Percentiles rank a stretch among this genome's conserved stretches.
These are phyloP conservation scores for Setaria viridis DNA, from an alignment of 202 grass and related monocot genomes.

Conservation along the genomic window DNA sequence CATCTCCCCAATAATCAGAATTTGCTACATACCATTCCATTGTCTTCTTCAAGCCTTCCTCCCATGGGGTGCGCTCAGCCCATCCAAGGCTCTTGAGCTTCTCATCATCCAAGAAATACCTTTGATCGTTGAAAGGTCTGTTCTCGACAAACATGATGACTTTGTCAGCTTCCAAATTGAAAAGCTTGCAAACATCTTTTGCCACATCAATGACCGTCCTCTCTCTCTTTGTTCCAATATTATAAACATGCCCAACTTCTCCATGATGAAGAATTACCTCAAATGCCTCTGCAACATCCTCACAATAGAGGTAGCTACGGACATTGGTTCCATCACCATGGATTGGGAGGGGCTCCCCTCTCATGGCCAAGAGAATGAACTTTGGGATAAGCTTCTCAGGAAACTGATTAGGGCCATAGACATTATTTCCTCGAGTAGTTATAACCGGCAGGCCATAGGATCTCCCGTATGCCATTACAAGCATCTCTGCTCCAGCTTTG, in stretches of 20 bases:
- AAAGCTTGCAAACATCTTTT: conserved; percentile 79
- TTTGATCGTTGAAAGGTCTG: conserved; percentile 81
- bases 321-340: conserved; percentile 79
- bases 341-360: conserved; percentile 70
- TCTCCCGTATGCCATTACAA: conserved; percentile 85
- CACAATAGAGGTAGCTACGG: conserved; percentile 76
- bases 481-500: conserved; percentile 82
- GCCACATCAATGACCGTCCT: conserved; percentile 82
- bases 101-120: conserved; percentile 80
- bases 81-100: conserved; percentile 73
- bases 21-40: conserved; percentile 81
- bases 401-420: conserved; percentile 76
- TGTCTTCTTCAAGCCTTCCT: conserved; percentile 72
- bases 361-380: conserved; percentile 78
- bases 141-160: conserved; percentile 78
- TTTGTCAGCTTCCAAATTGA: conserved; percentile 64
- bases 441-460: conserved; percentile 78
- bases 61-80: conserved; percentile 71
- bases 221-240: conserved; percentile 78
- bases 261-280: conserved; percentile 74
- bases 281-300: conserved; percentile 85
- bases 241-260: conserved; percentile 82
- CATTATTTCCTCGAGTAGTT: conserved; percentile 75
- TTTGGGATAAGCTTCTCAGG: conserved; percentile 81
- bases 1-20: conserved; percentile 80